These are phyloP conservation scores for Botrytis elliptica DNA, from an alignment of 2,329 filamentous ascomycete genomes.

Conservation along the genomic window DNA sequence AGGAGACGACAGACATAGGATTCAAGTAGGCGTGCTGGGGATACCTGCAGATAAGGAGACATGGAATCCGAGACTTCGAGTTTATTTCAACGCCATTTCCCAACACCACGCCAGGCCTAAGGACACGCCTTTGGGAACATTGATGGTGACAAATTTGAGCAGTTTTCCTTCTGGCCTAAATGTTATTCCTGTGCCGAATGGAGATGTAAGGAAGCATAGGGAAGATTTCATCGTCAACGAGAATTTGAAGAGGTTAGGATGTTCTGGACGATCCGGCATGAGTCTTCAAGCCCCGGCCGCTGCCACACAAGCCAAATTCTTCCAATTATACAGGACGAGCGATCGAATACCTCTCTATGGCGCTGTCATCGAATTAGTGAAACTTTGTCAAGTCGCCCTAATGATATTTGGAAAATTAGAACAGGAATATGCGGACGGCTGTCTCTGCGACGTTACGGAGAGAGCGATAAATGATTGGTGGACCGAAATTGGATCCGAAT, in stretches of 20 bases:
- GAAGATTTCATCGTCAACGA: slow-evolving; percentile 92
- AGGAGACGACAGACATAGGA: slow-evolving; percentile 74
- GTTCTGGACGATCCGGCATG: slow-evolving; percentile 84
- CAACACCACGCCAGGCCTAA: slow-evolving; percentile 82
- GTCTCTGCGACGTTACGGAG: slow-evolving; percentile 92
- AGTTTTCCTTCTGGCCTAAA: slow-evolving; percentile 89
- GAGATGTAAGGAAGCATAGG: slow-evolving; percentile 76
- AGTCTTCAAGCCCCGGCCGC: slow-evolving; percentile 74
- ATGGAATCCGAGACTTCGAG: slow-evolving; percentile 76
- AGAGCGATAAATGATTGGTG: slow-evolving; percentile 91
- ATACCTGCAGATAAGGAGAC: slow-evolving; percentile 75
- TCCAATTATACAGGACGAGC: slow-evolving; percentile 83
- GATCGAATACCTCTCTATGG: slow-evolving; percentile 76
- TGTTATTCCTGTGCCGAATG: slow-evolving; percentile 85
- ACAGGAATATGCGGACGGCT: slow-evolving; percentile 85
- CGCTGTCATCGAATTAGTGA: slow-evolving; percentile 84
- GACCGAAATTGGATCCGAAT: slow-evolving; percentile 87
- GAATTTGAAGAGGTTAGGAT: slow-evolving; percentile 86
- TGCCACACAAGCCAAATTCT: slow-evolving; percentile 86
- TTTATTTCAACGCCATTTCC: slow-evolving; percentile 84
- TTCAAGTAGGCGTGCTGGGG: slow-evolving; percentile 77
- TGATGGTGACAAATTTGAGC: slow-evolving; percentile 94
- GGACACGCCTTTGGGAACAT: slow-evolving; percentile 75
- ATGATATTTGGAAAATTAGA: slow-evolving; percentile 84
- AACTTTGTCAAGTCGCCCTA: slow-evolving; percentile 85